These are phyloP conservation scores for Herpomyces periplanetae DNA, from an alignment of 2,329 filamentous ascomycete genomes.

Conservation along the genomic window DNA sequence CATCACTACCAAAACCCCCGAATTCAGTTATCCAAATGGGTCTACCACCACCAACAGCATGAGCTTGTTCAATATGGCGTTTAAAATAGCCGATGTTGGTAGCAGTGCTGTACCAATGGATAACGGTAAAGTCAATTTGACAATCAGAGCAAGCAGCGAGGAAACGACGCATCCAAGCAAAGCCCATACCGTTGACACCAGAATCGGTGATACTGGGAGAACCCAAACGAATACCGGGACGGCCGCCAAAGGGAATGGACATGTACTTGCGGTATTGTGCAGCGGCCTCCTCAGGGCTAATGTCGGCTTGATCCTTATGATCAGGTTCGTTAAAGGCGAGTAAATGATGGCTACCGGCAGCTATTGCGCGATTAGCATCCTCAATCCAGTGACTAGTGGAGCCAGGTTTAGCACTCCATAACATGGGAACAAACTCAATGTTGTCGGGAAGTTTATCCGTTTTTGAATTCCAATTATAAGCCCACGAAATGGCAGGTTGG, in stretches of 20 bases:
- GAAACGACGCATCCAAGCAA: constrained; percentile 16
- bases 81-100: constrained; percentile 14
- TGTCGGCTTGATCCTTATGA: constrained; percentile 16
- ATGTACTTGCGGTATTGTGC: constrained; percentile 14
- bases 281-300: constrained; percentile 15
- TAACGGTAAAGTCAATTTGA: constrained; percentile 17
- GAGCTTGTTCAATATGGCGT: constrained; percentile 11
- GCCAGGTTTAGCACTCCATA: constrained; percentile 14
- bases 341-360: constrained; percentile 14
- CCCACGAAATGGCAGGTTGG: constrained; percentile 14
- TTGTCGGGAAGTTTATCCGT: constrained; percentile 8
- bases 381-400: constrained; percentile 13
- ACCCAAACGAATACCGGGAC: constrained; percentile 15
- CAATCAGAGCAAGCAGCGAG: constrained; percentile 14
- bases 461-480: constrained; percentile 23
- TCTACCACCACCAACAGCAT: constrained; percentile 7
- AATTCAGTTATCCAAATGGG: constrained; percentile 25
- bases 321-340: constrained; percentile 36
- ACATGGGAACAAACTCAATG: constrained; percentile 22
- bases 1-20: constrained; percentile 12
- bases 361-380: constrained; percentile 14
- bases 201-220: constrained; percentile 22
- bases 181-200: constrained; percentile 11
- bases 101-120: constrained; percentile 21
- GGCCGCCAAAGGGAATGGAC: constrained; percentile 14